phyloP scores from a whole-genome alignment of 2,329 filamentous ascomycete genomes.

The Cryphonectria nitschkei region DNA sequence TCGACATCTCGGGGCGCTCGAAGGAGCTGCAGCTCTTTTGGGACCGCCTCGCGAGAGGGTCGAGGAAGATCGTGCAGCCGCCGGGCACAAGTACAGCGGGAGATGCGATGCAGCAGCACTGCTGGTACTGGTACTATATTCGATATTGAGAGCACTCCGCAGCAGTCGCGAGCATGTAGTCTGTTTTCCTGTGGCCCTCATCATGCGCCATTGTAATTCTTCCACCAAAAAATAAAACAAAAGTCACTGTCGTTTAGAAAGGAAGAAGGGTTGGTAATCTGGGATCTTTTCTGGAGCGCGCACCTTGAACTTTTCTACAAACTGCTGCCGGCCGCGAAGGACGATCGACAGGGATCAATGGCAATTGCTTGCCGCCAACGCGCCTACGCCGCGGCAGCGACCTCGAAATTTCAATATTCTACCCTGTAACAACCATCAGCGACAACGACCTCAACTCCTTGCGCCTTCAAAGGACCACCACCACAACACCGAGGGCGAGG shows the following conservation, averaged over 20 bases:
- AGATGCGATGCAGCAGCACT: slow-evolving; percentile 13
- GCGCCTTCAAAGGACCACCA: background rate
- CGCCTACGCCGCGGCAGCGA: slow-evolving; percentile 11
- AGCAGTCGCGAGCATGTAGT: slow-evolving; percentile 30
- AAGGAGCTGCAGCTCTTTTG: background rate
- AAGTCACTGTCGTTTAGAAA: background rate
- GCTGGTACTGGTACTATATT: slow-evolving; percentile 5
- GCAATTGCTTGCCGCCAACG: slow-evolving; percentile 8
- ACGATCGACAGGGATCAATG: slow-evolving; percentile 18
- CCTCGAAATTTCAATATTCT: slow-evolving; percentile 18
- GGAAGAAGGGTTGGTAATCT: background rate
- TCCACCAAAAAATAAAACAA: background rate
- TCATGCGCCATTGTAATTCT: slow-evolving; percentile 10
- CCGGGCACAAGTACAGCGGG: slow-evolving; percentile 28
- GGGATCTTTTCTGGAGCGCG: slow-evolving; percentile 12
- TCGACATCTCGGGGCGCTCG: background rate
- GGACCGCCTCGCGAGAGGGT: slow-evolving; percentile 1
- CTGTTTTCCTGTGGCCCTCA: slow-evolving; percentile 22
- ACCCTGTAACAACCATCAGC: background rate
- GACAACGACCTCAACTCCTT: background rate
- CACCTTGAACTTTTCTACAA: slow-evolving; percentile 3
- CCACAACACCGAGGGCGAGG: background rate
- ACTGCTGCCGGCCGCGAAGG: slow-evolving; percentile 21
- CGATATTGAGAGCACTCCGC: slow-evolving; percentile 21
- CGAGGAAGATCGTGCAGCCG: slow-evolving; percentile 20